phyloP scores from a whole-genome alignment of 306 rosid genomes.

The Dicorynia guianensis region DNA sequence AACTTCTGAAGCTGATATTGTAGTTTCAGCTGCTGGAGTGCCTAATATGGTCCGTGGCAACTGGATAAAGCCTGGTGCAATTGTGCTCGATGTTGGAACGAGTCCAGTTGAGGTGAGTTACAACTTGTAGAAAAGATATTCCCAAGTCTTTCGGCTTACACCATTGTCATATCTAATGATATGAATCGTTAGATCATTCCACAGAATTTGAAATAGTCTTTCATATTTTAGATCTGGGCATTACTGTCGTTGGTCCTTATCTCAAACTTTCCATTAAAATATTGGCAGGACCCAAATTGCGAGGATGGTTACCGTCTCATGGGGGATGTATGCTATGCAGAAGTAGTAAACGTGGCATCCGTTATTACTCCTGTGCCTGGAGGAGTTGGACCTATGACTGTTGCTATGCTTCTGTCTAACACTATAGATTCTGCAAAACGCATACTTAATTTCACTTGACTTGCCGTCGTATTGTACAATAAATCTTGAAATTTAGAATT shows the following conservation, averaged over 20 bases:
- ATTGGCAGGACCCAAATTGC: constrained; percentile 64
- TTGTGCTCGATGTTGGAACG: constrained; percentile 85
- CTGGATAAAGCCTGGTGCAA: constrained; percentile 93
- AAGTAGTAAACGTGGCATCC: constrained; percentile 76
- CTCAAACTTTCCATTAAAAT: neutral
- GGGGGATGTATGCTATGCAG: constrained; percentile 87
- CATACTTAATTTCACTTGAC: constrained; percentile 54
- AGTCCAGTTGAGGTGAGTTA: constrained; percentile 81
- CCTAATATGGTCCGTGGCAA: constrained; percentile 86
- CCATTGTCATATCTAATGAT: too few relatives aligned
- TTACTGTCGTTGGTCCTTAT: too few relatives aligned
- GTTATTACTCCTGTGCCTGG: constrained; percentile 90
- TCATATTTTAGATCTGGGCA: neutral
- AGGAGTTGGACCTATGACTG: constrained; percentile 93
- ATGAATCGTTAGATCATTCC: too few relatives aligned
- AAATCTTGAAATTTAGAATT: too few relatives aligned
- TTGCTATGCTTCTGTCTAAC: constrained; percentile 86
- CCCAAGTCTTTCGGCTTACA: too few relatives aligned
- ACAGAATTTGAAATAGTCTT: neutral
- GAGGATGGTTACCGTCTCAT: constrained; percentile 74
- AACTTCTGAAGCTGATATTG: constrained; percentile 82
- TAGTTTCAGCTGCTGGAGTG: constrained; percentile 89
- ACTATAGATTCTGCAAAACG: constrained; percentile 81
- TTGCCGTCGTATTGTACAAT: neutral
- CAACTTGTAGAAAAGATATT: neutral